Evolutionary conservation across 139 green algal species (phyloP), one percentile per base, ranked within the genome.

Genomic region (Astrephomene gubernaculifera): DNA sequence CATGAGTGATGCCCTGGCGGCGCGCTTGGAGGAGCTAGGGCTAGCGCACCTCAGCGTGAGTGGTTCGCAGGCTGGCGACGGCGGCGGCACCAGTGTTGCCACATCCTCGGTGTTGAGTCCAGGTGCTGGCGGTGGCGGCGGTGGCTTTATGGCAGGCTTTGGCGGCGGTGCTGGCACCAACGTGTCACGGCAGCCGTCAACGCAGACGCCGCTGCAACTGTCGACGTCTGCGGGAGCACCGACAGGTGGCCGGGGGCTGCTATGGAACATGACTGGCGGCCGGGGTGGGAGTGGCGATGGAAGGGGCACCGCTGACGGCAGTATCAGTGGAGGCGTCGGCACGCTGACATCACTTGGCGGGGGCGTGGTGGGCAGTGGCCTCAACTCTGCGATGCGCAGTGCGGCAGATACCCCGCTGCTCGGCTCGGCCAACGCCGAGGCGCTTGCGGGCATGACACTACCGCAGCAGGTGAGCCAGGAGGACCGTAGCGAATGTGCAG

Each of bases 351-450:
- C n/a, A n/a, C n/a, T n/a, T n/a, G n/a, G n/a, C 57, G 27, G 21
- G 22, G 52, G 33, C 27, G 33, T 14, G 60, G 35, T 14, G 9
- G 71, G 35, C 49, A 27, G 45, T 35, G 53, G 53, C 44, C 17
- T 69, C 35, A 43, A n/a, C 44, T 45, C 65, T 14, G n/a, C 65
- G 38, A 21, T 19, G 0, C 60, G 60, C 57, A 83, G 76, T 17
- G 41, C 76, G 3, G 60, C 60, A 21, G 76, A 61, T 24, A 61
- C 76, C 12, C 60, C 76, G 31, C 60, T 83, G 22, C 14, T 83
- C 3, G 76, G 76, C 2, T 83, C 76, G n/a, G 76, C 76, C n/a
- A 83, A 72, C 19, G 60, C 60, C 19, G 76, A 83, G 41, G 60
- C 60, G 41, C 60, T 83, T 17, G 36, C 38, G 31, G 76, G 76